A percentile compares a stretch with the other conserved stretches of the same genome.
phyloP scores from a whole-genome alignment of 2,329 filamentous ascomycete species.

The Aspergillus japonicus region DNA sequence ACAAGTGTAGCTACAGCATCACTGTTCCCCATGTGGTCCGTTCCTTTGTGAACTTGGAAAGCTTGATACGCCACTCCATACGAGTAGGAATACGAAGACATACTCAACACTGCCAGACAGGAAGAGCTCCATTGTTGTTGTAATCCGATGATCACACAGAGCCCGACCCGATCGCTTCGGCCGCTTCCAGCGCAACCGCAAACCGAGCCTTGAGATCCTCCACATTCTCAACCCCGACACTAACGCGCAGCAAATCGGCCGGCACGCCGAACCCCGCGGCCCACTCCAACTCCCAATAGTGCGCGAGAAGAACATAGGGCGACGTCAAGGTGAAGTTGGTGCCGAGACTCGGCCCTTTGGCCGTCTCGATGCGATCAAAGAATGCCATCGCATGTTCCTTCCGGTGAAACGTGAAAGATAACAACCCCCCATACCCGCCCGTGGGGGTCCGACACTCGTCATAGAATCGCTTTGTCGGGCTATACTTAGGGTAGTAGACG shows the following conservation, averaged over 20 bases:
- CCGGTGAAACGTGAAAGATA: background rate
- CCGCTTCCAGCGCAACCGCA: background rate
- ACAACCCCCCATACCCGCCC: constrained; percentile 1
- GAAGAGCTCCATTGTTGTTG: too few relatives aligned
- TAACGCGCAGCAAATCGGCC: constrained; percentile 3
- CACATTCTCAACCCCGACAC: background rate
- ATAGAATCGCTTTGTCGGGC: background rate
- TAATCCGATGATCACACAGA: too few relatives aligned
- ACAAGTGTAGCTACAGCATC: too few relatives aligned
- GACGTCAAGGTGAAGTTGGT: background rate
- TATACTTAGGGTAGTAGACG: constrained; percentile 1
- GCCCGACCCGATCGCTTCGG: background rate
- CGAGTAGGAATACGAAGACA: too few relatives aligned
- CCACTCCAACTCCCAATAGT: constrained; percentile 2
- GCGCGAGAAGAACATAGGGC: background rate
- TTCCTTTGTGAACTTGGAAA: too few relatives aligned
- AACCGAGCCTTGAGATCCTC: background rate
- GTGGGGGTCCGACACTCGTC: background rate
- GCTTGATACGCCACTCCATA: too few relatives aligned
- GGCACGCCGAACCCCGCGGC: background rate
- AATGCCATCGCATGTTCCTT: background rate
- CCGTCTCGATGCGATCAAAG: background rate
- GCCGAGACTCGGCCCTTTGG: constrained; percentile 3
- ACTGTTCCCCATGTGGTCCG: too few relatives aligned
- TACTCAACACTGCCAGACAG: too few relatives aligned